Evolutionary conservation across 441 rosid species (phyloP), one percentile per base, ranked within the genome.

Genomic region (Geranium incanum): DNA sequence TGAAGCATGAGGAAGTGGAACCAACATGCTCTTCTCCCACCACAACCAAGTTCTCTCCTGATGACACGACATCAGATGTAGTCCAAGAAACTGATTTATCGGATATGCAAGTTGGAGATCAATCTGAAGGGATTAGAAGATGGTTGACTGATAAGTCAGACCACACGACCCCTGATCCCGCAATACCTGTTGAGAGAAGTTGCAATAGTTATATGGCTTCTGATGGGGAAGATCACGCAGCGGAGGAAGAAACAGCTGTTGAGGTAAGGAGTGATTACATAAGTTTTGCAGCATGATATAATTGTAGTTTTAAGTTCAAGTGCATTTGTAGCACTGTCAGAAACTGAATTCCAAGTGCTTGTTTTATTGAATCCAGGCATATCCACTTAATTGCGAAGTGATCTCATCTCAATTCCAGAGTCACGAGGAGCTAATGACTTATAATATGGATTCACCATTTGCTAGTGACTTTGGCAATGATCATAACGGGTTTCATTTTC

Each of bases 401-500:
- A 78, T 86, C 77, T 75, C 88, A 11, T 15, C 71, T 67, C 85
- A 65, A 69, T 67, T 84, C 0, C 79, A 78, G 28, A 33, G 77
- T 71, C 71, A 71, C 33, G 75, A 78, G 50, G 88, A 83, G 39
- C 75, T 78, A 71, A 55, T 80, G 3, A 50, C 72, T 1, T 39
- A 39, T 39, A 77, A 68, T 71, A 69, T 82, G 76, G 86, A 78
- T 79, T 87, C 91, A 0, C 88, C 86, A 68, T 88, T 79, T 73
- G 84, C 84, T 60, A 82, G 74, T 77, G 92, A 91, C 73, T 87
- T 93, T 73, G 93, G 91, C 75, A 82, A 79, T 75, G 75, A 71
- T 72, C 75, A 75, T 63, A 80, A 71, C 23, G 89, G 82, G 23
- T 55, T 77, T 67, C 50, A 13, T 71, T 83, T 86, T 74, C 87